These are phyloP conservation scores for Candida krabiensis DNA, from an alignment of 805 yeast species.

Conservation along the genomic window DNA sequence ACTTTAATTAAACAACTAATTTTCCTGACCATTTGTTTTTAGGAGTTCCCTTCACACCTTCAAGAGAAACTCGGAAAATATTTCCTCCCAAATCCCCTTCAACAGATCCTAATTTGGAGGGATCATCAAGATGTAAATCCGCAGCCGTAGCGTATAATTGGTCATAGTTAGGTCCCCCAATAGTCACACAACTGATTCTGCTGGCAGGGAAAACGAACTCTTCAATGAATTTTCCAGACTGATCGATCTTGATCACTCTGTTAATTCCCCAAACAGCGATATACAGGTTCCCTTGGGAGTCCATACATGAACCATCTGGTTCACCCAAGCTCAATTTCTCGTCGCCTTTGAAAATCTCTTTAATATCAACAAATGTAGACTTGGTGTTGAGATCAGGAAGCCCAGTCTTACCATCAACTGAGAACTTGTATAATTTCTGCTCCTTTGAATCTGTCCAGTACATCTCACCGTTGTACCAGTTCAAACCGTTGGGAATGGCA, in stretches of 20 bases:
- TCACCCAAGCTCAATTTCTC: conserved; percentile 43
- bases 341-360: conserved; percentile 11
- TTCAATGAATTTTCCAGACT: conserved; percentile 50
- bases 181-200: conserved; percentile 63
- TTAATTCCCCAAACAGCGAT: conserved; percentile 66
- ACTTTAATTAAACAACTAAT: conserved; percentile 20
- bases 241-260: conserved; percentile 53
- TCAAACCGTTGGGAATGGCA: conserved; percentile 71
- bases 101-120: conserved; percentile 28
- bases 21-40: conserved; percentile 30
- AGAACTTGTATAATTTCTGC: conserved; percentile 47
- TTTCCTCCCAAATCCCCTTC: conserved; percentile 58
- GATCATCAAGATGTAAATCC: conserved; percentile 45
- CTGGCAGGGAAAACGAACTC: conserved; percentile 57
- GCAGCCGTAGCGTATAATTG: conserved; percentile 72
- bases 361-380: conserved; percentile 38
- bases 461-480: conserved; percentile 47
- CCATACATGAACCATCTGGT: conserved; percentile 80
- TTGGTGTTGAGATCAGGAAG: conserved; percentile 34
- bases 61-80: conserved; percentile 46
- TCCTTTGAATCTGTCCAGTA: conserved; percentile 56
- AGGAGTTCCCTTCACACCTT: conserved; percentile 35
- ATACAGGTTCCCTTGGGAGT: conserved; percentile 54
- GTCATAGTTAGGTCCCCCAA: conserved; percentile 60
- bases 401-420: conserved; percentile 36